Base-by-base conservation (phyloP, 495 filamentous ascomycete species). In the Aspergillus egyptiacus region DNA sequence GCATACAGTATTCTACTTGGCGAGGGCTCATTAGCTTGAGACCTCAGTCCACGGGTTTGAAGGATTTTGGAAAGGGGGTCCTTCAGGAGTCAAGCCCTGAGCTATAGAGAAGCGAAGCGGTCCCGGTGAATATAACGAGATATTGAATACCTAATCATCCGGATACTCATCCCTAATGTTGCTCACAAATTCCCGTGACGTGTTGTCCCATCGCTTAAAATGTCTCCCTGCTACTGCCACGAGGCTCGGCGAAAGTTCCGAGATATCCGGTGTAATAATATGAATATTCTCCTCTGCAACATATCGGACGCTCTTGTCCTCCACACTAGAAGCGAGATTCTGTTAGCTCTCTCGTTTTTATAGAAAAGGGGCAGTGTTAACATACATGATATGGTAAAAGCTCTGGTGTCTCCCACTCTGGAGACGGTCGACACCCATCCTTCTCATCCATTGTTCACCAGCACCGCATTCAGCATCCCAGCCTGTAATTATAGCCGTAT, bases 211-310 rank as follows among this genome's bases (percentile, higher is more conserved):
- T 15, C 91, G 74, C 68, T 89, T 96, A 59, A 97, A 96, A 66
- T 86, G 84, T 57, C 82, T 85, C 9, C 93, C 93, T 2, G 90
- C 90, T 52, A 91, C 71, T 40, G 69, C 69, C 53, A 84, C 74
- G 42, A 95, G 67, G 3, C 71, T 69, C 9, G 66, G 60, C 0
- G 80, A 69, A 13, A 78, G 63, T 6, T 77, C 65, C 55, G 51
- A 72, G 32, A 54, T 59, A 28, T 68, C 68, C 32, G 78, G 68
- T 2, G 70, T 61, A 33, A 88, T 67, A 18, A 83, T 72, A 46
- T 80, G 74, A 40, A 96, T 85, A 55, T 93, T 96, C 55, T 95
- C 88, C 67, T 95, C 86, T 5, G 89, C 86, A 6, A 96, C 86
- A 62, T 90, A 82, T 62, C 88, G 74, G 56, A 81, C 63, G 66